phyloP scores from a whole-genome alignment of 345 rosid genomes.

The Lepidium sativum region DNA sequence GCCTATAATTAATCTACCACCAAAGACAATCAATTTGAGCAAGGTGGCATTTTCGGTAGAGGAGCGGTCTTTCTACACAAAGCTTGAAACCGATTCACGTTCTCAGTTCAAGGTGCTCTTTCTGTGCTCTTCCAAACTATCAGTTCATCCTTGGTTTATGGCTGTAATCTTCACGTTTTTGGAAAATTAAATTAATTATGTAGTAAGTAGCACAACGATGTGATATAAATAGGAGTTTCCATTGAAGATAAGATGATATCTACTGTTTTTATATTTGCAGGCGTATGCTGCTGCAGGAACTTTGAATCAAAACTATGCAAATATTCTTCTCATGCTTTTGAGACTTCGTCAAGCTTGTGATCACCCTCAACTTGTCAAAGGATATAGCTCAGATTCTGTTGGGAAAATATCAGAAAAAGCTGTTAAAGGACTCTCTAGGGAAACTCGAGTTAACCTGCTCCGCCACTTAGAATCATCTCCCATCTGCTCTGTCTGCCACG shows the following conservation, averaged over 20 bases:
- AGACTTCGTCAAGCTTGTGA: constrained; percentile 98
- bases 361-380: constrained; percentile 80
- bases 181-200: no score
- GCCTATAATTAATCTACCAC: constrained; percentile 81
- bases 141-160: not conserved
- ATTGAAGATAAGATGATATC: constrained; percentile 16
- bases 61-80: constrained; percentile 78
- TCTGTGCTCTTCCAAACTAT: not conserved
- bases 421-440: constrained; percentile 59
- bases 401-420: constrained; percentile 60
- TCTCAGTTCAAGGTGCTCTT: constrained; percentile 73
- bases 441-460: constrained; percentile 43
- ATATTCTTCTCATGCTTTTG: constrained; percentile 92
- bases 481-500: not conserved
- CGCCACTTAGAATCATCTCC: constrained; percentile 45
- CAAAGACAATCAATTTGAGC: constrained; percentile 51
- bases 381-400: constrained; percentile 45
- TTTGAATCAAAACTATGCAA: constrained; percentile 86
- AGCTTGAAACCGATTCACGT: constrained; percentile 78
- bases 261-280: constrained; percentile 38
- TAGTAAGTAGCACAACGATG: no score
- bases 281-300: constrained; percentile 94
- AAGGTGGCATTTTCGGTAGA: constrained; percentile 71
- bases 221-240: no score
- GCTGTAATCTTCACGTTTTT: no score